These are phyloP conservation scores for Penicillium cosmopolitanum DNA, from an alignment of 495 filamentous ascomycete genomes.

Conservation along the genomic window DNA sequence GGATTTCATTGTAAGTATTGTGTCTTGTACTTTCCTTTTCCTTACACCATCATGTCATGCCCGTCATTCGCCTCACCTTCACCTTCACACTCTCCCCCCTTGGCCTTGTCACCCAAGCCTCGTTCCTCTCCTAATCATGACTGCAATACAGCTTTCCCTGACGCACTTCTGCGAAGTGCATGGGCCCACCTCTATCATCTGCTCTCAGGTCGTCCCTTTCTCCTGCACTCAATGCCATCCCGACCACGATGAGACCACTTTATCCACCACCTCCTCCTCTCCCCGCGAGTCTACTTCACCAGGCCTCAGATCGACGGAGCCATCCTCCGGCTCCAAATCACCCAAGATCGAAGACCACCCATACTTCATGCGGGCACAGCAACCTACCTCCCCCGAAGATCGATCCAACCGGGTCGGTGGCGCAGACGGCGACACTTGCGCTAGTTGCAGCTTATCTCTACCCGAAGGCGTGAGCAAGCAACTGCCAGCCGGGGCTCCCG, in stretches of 20 bases:
- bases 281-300: constrained; percentile 25
- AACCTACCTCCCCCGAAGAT: constrained; percentile 39
- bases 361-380: constrained; percentile 42
- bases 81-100: background rate
- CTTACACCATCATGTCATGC: background rate
- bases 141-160: constrained; percentile 71
- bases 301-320: constrained; percentile 15
- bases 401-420: constrained; percentile 37
- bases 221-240: constrained; percentile 73
- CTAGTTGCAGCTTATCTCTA: constrained; percentile 60
- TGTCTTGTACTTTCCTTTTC: no score
- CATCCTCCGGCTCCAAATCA: constrained; percentile 21
- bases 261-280: constrained; percentile 34
- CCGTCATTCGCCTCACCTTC: background rate
- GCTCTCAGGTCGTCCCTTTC: constrained; percentile 84
- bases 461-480: constrained; percentile 58
- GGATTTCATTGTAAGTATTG: constrained; percentile 53
- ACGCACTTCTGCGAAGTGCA: constrained; percentile 97
- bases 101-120: background rate
- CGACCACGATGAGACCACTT: constrained; percentile 38
- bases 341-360: constrained; percentile 51
- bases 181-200: constrained; percentile 92
- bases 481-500: constrained; percentile 56
- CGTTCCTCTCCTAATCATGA: constrained; percentile 9
- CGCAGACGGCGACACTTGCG: constrained; percentile 55